Evolutionary conservation across 1,284 basidiomycete genomes (phyloP), one percentile per base, ranked within the genome.

Genomic region (Leucoagaricus sp.): DNA sequence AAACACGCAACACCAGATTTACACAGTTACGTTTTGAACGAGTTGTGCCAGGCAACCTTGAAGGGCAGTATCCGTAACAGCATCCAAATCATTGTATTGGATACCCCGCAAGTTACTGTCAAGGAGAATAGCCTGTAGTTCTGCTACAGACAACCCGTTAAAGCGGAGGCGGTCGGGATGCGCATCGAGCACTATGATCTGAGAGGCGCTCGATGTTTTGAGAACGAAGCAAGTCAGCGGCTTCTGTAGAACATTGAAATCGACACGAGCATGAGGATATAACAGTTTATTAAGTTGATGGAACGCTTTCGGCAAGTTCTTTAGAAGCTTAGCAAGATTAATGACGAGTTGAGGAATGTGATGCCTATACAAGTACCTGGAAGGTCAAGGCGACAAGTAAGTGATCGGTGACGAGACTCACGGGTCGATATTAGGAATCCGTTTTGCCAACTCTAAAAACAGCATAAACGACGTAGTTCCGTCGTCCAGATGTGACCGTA

Each of bases 1-100:
- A 12, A n/a, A 8, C 41, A 26, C n/a, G n/a, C n/a, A n/a, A n/a
- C n/a, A n/a, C n/a, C n/a, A n/a, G n/a, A n/a, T n/a, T n/a, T n/a
- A n/a, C n/a, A n/a, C n/a, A n/a, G n/a, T n/a, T 26, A 45, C 51
- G 26, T 53, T 28, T 34, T 53, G 40, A 3, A 28, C 41, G n/a
- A 45, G 40, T 26, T 53, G 41, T 28, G 40, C 51, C 41, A 45
- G 21, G 12, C 41, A 53, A 36, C 13, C 41, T 34, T 10, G 26
- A 23, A 53, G 21, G 2, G 42, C 41, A 26, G 51, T 40, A 25
- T 29, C 29, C 34, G 19, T 17, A 15, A 23, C 13, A 9, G 7
- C 13, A 34, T 44, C n/a, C n/a, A n/a, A n/a, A n/a, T n/a, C n/a
- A 13, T 13, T 34, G 25, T 13, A n/a, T 34, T 31, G 10, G 44